Evolutionary conservation across 1,284 basidiomycete species (phyloP).

Genomic region (Heterobasidion occidentale): DNA sequence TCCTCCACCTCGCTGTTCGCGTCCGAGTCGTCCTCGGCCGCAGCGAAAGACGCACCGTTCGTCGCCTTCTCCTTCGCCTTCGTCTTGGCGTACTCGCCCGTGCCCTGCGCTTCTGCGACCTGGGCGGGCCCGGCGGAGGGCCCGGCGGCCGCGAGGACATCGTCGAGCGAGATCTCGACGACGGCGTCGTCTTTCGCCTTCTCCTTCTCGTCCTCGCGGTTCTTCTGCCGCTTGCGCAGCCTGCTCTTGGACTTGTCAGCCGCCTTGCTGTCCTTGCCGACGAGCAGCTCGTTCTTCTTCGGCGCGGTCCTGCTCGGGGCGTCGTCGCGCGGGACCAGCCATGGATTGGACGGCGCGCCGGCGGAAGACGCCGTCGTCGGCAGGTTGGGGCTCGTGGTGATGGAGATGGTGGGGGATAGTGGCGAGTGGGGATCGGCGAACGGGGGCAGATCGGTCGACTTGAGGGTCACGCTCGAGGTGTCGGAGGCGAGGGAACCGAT

Average conservation of each 20-base stretch:
- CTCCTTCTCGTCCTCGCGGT: slow-evolving; percentile 44
- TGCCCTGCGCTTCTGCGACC: slow-evolving; percentile 2
- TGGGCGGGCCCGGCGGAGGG: slow-evolving; percentile 7
- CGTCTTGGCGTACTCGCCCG: slow-evolving; percentile 6
- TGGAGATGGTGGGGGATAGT: slow-evolving; percentile 6
- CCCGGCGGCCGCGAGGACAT: slow-evolving; percentile 30
- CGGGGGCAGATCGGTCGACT: slow-evolving; percentile 46
- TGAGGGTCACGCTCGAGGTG: slow-evolving; percentile 61
- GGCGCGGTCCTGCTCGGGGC: slow-evolving; percentile 32
- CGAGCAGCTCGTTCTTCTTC: slow-evolving; percentile 52
- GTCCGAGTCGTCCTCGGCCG: slow-evolving; percentile 40
- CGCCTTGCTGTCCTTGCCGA: slow-evolving; percentile 53
- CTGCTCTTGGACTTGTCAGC: slow-evolving; percentile 62
- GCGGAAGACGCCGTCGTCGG: slow-evolving; percentile 9
- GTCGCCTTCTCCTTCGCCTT: slow-evolving; percentile 13
- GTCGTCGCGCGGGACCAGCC: slow-evolving; percentile 45
- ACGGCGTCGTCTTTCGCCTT: slow-evolving; percentile 63
- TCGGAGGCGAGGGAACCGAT: slow-evolving; percentile 31
- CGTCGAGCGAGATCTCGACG: slow-evolving; percentile 67
- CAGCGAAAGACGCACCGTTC: slow-evolving; percentile 5
- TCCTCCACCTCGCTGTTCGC: slow-evolving; percentile 60
- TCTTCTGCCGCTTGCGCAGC: slow-evolving; percentile 54
- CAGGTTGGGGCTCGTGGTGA: slow-evolving; percentile 5
- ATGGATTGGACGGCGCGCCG: slow-evolving; percentile 49
- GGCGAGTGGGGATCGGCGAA: slow-evolving; percentile 19